Conservation (phyloP, 495 filamentous ascomycete genomes). For the Penicillium cataractarum region DNA sequence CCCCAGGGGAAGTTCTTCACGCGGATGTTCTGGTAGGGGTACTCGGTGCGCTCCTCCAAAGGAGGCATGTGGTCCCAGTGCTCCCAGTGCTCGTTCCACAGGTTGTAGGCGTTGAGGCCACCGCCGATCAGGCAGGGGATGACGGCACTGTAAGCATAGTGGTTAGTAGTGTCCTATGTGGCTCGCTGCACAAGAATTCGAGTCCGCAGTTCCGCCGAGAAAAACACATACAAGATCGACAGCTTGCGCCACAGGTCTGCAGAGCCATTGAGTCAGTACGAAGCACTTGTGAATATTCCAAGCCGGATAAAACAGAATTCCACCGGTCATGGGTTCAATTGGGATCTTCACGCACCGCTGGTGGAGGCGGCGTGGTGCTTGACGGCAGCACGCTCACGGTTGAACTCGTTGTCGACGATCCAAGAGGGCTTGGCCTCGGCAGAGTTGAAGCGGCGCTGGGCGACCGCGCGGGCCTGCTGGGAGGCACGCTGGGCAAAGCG, state of each 20-base stretch:
- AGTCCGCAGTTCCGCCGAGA: slow-evolving; percentile 10
- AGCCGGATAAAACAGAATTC: slow-evolving; percentile 1
- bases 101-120: slow-evolving; percentile 77
- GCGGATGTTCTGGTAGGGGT: slow-evolving; percentile 93
- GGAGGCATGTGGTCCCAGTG: slow-evolving; percentile 86
- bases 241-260: slow-evolving; percentile 93
- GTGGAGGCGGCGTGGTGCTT: slow-evolving; percentile 84
- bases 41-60: slow-evolving; percentile 84
- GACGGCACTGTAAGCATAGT: slow-evolving; percentile 55
- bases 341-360: slow-evolving; percentile 60
- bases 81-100: slow-evolving; percentile 96
- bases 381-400: slow-evolving; percentile 79
- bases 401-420: slow-evolving; percentile 79
- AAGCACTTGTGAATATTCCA: not conserved
- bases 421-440: slow-evolving; percentile 49
- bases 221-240: slow-evolving; percentile 75
- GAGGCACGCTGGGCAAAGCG: slow-evolving; percentile 62
- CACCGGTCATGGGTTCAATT: slow-evolving; percentile 4
- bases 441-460: slow-evolving; percentile 73
- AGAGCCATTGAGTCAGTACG: slow-evolving; percentile 40
- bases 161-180: slow-evolving; percentile 5
- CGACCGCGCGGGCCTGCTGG: slow-evolving; percentile 59
- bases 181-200: not conserved
- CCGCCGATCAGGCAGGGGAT: slow-evolving; percentile 72
- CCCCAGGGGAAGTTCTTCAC: slow-evolving; percentile 90